phyloP scores from a whole-genome alignment of 352 stramenopile species.

The Thalassiosira pacifica region DNA sequence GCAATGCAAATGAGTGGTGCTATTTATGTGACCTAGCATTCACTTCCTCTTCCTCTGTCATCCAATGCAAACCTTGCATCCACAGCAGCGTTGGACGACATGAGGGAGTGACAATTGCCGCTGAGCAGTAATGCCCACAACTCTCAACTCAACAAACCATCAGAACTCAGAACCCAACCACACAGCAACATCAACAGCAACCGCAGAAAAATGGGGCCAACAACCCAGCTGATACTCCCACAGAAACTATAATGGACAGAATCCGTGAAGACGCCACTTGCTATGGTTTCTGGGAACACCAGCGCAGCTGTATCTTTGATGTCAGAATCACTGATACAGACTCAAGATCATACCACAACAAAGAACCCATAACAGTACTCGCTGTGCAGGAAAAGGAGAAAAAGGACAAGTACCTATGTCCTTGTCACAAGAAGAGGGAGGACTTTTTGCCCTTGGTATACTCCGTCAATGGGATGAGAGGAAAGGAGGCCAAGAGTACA shows the following conservation, averaged over 20 bases:
- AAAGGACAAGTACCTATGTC: constrained; percentile 54
- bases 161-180: neutral
- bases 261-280: constrained; percentile 1
- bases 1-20: no score
- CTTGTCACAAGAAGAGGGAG: constrained; percentile 27
- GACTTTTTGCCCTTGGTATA: constrained; percentile 53
- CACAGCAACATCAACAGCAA: neutral
- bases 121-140: no score
- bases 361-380: constrained; percentile 30
- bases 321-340: constrained; percentile 60
- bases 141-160: no score
- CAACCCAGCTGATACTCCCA: neutral
- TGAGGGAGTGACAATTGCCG: no score
- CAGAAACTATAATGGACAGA: neutral
- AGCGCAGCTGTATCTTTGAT: constrained; percentile 53
- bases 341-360: constrained; percentile 23
- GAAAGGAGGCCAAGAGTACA: constrained; percentile 31
- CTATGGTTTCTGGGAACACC: constrained; percentile 43
- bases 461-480: constrained; percentile 48
- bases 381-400: constrained; percentile 45
- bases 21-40: no score
- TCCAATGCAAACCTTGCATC: no score
- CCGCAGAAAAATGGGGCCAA: neutral
- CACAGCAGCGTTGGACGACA: no score
- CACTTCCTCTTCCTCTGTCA: no score